These are phyloP conservation scores for Metarhizium robertsii DNA, from an alignment of 2,329 filamentous ascomycete species.

Conservation along the genomic window DNA sequence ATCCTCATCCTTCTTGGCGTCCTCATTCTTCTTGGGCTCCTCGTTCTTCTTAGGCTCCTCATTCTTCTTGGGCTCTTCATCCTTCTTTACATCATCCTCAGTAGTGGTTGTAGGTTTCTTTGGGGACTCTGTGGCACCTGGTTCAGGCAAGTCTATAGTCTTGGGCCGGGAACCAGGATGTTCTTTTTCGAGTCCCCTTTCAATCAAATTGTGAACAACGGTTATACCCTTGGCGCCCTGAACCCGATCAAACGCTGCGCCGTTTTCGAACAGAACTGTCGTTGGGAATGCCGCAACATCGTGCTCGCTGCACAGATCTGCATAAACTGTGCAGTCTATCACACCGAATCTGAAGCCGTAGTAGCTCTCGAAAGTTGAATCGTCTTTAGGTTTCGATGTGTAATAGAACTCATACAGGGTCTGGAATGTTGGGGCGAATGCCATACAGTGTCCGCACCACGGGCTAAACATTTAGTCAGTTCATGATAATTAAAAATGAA, in stretches of 20 bases:
- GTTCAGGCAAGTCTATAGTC: conserved; percentile 58
- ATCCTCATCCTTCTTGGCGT: background rate
- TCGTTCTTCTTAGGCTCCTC: conserved; percentile 11
- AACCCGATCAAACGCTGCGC: conserved; percentile 53
- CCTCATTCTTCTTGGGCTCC: conserved; percentile 12
- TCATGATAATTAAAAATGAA: conserved; percentile 11
- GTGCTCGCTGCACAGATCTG: conserved; percentile 64
- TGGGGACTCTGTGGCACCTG: conserved; percentile 48
- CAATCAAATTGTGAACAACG: conserved; percentile 59
- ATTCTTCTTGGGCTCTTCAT: background rate
- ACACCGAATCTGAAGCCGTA: conserved; percentile 86
- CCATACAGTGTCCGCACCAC: conserved; percentile 63
- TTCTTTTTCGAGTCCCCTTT: conserved; percentile 65
- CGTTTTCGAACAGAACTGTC: conserved; percentile 72
- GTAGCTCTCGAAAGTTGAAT: conserved; percentile 61
- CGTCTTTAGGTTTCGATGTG: conserved; percentile 64
- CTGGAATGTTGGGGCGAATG: conserved; percentile 77
- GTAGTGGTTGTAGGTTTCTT: conserved; percentile 21
- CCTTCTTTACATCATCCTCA: conserved; percentile 13
- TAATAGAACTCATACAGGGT: conserved; percentile 92
- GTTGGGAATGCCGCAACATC: conserved; percentile 64
- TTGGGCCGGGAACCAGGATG: conserved; percentile 72
- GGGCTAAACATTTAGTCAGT: conserved; percentile 32
- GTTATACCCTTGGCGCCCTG: conserved; percentile 60
- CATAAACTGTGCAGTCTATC: conserved; percentile 78